phyloP scores from a whole-genome alignment of 257 asterid genomes.

The Lycium ferocissimum region DNA sequence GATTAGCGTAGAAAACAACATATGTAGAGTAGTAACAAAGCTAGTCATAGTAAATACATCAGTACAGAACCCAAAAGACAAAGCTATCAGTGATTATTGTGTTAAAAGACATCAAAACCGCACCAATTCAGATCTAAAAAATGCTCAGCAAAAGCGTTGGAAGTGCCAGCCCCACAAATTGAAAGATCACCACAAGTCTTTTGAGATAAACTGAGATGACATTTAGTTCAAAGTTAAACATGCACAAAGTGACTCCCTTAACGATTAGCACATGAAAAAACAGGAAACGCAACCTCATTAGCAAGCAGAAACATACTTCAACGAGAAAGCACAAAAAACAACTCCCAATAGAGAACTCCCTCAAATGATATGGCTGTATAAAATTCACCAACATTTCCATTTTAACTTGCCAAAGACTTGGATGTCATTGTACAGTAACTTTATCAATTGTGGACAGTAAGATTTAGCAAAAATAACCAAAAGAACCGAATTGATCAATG shows the following conservation, averaged over 20 bases:
- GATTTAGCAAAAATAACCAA: background rate
- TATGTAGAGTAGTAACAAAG: too few relatives aligned
- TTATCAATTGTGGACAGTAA: background rate
- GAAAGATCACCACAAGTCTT: background rate
- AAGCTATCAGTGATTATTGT: too few relatives aligned
- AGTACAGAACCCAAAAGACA: too few relatives aligned
- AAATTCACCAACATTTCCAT: background rate
- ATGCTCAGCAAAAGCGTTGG: background rate
- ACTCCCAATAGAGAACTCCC: background rate
- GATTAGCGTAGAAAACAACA: background rate
- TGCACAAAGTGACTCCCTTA: background rate
- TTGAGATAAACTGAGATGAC: background rate
- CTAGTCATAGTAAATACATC: too few relatives aligned
- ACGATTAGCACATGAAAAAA: background rate
- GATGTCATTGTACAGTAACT: background rate
- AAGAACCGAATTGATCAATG: background rate
- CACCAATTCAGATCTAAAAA: too few relatives aligned
- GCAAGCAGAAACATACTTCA: conserved; percentile 4
- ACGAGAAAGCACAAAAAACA: background rate
- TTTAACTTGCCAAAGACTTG: background rate
- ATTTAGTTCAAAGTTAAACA: background rate
- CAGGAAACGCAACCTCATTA: background rate
- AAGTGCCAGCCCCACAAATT: background rate
- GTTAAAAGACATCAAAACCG: too few relatives aligned
- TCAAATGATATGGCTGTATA: background rate